Evolutionary conservation across 2,329 filamentous ascomycete genomes (phyloP), one percentile per base, ranked within the genome.

Genomic region (Penicillium hordei): DNA sequence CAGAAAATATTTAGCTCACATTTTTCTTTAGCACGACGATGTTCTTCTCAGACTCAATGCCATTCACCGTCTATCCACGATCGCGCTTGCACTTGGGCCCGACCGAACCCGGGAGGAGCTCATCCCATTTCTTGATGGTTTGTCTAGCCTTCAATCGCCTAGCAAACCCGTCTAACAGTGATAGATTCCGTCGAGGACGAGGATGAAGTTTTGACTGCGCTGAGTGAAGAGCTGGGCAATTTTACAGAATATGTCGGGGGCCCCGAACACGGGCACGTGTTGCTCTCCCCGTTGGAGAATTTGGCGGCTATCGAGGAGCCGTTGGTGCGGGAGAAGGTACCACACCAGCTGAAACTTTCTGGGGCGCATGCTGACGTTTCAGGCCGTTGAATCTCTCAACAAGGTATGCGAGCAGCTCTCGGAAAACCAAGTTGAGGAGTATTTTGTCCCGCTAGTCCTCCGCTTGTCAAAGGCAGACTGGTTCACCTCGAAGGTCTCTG

Each of bases 401-500:
- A 99, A 97, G 82, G 97, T 99, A 76, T 97, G 94, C 84, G 86
- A 88, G 73, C 87, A 96, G 75, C 85, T 99, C 55, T 96, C 92
- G 50, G 82, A 91, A 69, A 85, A 91, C 76, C 94, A 99, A 81
- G 89, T 97, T 73, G 94, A 99, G 82, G 91, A 97, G 71, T 90
- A 93, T 79, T 97, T 97, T 80, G 93, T 99, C 68, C 94, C 94
- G 61, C 88, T 99, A 72, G 93, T 93, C 59, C 86, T 96, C 72
- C 91, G 94, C 73, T 90, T 99, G 61, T 95, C 94, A 65, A 99
- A 97, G 84, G 94, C 94, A 78, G 94, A 99, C 80, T 99, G 94
- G 94, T 99, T 99, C 78, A 99, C 94, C 57, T 97, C 94, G 65
- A 99, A 97, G 81, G 94, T 99, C 65, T 99, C 94, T 33, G 94